Conservation (phyloP, 108 stramenopile species). For the Cyclotella atomus region DNA sequence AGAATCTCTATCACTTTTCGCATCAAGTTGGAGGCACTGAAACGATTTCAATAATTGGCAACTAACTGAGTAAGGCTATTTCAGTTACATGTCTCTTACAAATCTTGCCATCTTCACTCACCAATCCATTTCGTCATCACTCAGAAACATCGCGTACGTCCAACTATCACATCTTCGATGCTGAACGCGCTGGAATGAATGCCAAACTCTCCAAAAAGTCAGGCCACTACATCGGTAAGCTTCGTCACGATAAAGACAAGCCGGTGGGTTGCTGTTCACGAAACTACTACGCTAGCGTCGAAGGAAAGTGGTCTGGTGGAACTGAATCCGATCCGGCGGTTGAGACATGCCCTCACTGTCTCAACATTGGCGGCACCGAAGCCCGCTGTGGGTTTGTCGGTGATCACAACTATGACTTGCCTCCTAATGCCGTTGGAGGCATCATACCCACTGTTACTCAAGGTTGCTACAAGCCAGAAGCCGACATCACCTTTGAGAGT, state of each 20-base stretch:
- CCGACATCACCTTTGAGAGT: slow-evolving; percentile 42
- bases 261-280: slow-evolving; percentile 48
- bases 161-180: slow-evolving; percentile 79
- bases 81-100: background rate
- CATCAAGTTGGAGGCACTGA: slow-evolving; percentile 25
- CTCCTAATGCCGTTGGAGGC: slow-evolving; percentile 33
- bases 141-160: slow-evolving; percentile 40
- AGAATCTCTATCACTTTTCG: slow-evolving; percentile 22
- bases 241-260: slow-evolving; percentile 50
- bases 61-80: slow-evolving; percentile 18
- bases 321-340: slow-evolving; percentile 13
- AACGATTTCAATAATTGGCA: slow-evolving; percentile 25
- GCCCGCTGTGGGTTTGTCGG: background rate
- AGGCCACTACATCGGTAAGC: slow-evolving; percentile 76
- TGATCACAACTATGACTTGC: background rate
- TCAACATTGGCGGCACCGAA: background rate
- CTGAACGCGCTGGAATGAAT: slow-evolving; percentile 52
- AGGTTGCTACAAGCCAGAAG: slow-evolving; percentile 40
- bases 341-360: background rate
- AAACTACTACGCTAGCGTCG: slow-evolving; percentile 30
- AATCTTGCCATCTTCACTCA: too few species aligned
- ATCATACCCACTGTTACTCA: slow-evolving; percentile 42
- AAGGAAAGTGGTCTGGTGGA: slow-evolving; percentile 18
- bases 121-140: too few species aligned
- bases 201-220: slow-evolving; percentile 66